Base-by-base conservation (phyloP, 768 basidiomycete species). In the Pisolithus albus region DNA sequence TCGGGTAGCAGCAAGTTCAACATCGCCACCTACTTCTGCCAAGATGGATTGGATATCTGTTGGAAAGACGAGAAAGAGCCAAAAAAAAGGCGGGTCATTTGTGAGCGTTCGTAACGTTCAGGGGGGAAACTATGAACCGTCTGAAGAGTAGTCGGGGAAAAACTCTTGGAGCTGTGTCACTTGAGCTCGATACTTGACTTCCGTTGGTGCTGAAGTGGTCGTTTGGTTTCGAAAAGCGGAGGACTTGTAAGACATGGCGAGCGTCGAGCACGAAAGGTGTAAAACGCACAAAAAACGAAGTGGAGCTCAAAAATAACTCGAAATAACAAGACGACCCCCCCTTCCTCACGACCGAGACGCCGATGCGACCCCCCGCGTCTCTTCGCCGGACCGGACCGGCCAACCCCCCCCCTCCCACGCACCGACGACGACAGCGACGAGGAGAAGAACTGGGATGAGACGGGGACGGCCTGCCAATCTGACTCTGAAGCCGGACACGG, bases 1-100 rank as follows among this genome's bases (percentile, higher is more conserved):
- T 63, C 83, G 77, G n/a, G 76, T 77, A 4, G 78, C 86, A 41
- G 88, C 89, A 51, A 83, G 58, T 56, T 86, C 68, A 37, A 82
- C 70, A 64, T 91, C 87, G 41, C 89, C 89, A 36, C 67, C 70
- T 19, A 80, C 79, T 66, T 92, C 89, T 47, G 59, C 55, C 42
- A 92, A 76, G 49, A 87, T 73, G 7, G 83, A 81, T 56, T 78
- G 75, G 56, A 92, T 78, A 72, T 92, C 90, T 58, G 45, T 58
- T 43, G 42, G 43, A 50, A 54, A 3, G 15, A 7, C 13, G 16
- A 19, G 54, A 52, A 54, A 9, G 15, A 7, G 11, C 8, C n/a
- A 19, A 55, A 52, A 59, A 53, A 65, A 65, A 47, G 66, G 56
- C 46, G 49, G 10, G 30, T 34, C 34, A 15, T 15, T 15, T 15